Evolutionary conservation across 768 basidiomycete genomes (phyloP), one percentile per base, ranked within the genome.

Genomic region (Podaxis sp.): DNA sequence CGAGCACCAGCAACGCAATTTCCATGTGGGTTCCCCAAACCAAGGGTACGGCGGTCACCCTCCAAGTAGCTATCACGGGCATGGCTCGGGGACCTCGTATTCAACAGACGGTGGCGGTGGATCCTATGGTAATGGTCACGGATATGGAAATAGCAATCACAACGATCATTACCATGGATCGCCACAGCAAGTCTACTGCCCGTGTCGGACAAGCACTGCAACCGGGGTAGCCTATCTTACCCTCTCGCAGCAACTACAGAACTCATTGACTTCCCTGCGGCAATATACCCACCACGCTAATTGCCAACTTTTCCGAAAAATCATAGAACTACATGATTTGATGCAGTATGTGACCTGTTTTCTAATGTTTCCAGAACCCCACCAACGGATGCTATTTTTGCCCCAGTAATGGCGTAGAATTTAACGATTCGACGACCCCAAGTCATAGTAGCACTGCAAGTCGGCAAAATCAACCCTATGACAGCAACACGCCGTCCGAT

Each of bases 211-310:
- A 53, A 85, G 78, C 67, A 84, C 88, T 47, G 83, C 79, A 0
- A 78, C 82, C 16, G 82, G 76, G 44, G 78, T 87, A 59, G 77
- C 84, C 9, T 81, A 88, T 64, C 80, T 88, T 55, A 73, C 80
- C 18, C 79, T 91, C 25, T 80, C 81, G 9, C 86, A 87, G 59
- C 84, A 88, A 64, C 78, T 90, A 13, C 83, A 87, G 66, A 79
- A 67, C 55, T 82, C 87, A 0, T 66, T 87, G 9, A 75, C 71
- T 42, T 75, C 86, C 9, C 74, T 89, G 40, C 78, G 87, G 55
- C 86, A 87, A 67, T 87, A 83, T 65, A 77, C 79, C 36, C 81
- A 84, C 59, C 87, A 87, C 65, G 71, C 84, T 4, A 73, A 72
- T 38, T 90, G 89, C 64, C 68, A 79, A 38, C 69, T 89, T 5